A percentile compares a stretch with the other conserved stretches of the same genome.
These are phyloP conservation scores for rapeseed (Brassica napus) DNA, from an alignment of 345 rosid species.

Conservation along the genomic window DNA sequence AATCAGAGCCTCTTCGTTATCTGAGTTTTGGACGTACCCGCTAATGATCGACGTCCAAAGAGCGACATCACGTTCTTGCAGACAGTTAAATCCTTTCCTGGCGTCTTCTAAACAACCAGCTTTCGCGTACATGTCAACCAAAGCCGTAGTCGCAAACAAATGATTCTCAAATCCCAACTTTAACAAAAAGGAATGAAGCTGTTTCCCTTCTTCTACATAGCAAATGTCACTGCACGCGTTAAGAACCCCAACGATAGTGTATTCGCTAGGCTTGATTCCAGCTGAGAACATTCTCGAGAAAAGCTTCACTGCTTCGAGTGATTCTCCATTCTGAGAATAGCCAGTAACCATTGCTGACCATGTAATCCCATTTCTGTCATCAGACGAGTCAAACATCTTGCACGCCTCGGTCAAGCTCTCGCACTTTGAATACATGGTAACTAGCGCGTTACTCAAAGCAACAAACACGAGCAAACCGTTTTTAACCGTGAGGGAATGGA, in stretches of 20 bases:
- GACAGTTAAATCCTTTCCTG: conserved; percentile 55
- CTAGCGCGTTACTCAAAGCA: conserved; percentile 60
- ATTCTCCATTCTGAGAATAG: conserved; percentile 75
- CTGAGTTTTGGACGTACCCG: conserved; percentile 58
- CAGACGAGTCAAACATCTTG: conserved; percentile 60
- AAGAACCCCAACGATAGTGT: conserved; percentile 73
- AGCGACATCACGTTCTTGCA: conserved; percentile 57
- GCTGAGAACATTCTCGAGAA: conserved; percentile 65
- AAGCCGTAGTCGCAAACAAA: conserved; percentile 56
- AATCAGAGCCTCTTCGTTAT: conserved; percentile 55
- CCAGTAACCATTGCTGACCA: conserved; percentile 95
- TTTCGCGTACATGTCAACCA: conserved; percentile 81
- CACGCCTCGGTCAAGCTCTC: conserved; percentile 59
- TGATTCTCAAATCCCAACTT: conserved; percentile 71
- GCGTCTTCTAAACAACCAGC: conserved; percentile 53
- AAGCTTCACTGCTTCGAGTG: conserved; percentile 54
- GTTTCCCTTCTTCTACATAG: conserved; percentile 68
- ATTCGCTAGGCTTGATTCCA: conserved; percentile 65
- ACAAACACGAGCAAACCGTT: conserved; percentile 53
- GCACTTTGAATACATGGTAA: conserved; percentile 82
- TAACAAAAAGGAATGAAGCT: conserved; percentile 59
- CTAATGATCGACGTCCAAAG: conserved; percentile 78
- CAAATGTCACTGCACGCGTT: conserved; percentile 72
- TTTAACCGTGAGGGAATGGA: conserved; percentile 59
- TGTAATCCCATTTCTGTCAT: conserved; percentile 64